phyloP scores from a whole-genome alignment of 2,329 filamentous ascomycete genomes.

The Microsporum canis region DNA sequence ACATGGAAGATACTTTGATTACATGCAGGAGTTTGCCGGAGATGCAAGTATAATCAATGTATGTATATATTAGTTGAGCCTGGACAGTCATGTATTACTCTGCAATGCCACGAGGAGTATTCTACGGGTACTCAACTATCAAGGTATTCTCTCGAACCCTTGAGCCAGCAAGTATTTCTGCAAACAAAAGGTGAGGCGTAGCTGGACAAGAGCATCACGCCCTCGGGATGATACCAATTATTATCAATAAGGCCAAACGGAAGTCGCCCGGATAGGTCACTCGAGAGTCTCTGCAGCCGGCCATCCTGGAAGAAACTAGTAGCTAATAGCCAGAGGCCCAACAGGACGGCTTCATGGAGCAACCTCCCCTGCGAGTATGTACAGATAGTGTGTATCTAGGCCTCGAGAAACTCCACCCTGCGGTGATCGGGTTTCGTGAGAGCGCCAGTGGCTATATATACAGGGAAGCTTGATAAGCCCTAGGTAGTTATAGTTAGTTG shows the following conservation, averaged over 20 bases:
- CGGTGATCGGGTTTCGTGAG: neutral
- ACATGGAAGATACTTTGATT: neutral
- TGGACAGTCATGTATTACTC: neutral
- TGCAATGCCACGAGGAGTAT: neutral
- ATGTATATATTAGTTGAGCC: neutral
- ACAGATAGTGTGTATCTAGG: neutral
- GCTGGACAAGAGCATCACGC: too few relatives aligned
- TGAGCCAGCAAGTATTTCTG: too few relatives aligned
- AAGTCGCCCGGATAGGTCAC: neutral
- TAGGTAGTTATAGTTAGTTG: neutral
- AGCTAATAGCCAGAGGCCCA: neutral
- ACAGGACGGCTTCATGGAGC: neutral
- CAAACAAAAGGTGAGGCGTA: too few relatives aligned
- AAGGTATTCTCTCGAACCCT: too few relatives aligned
- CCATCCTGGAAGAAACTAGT: neutral
- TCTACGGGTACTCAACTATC: neutral
- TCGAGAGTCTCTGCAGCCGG: neutral
- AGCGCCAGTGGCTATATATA: neutral
- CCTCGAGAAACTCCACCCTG: neutral
- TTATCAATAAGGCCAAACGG: neutral
- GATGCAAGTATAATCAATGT: neutral
- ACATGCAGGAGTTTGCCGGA: neutral
- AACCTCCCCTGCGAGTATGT: neutral
- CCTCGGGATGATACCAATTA: neutral
- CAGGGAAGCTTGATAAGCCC: neutral